Evolutionary conservation across 371 early-diverging fungal genomes (phyloP), one percentile per base, ranked within the genome.

Genomic region (Lichtheimia ramosa): DNA sequence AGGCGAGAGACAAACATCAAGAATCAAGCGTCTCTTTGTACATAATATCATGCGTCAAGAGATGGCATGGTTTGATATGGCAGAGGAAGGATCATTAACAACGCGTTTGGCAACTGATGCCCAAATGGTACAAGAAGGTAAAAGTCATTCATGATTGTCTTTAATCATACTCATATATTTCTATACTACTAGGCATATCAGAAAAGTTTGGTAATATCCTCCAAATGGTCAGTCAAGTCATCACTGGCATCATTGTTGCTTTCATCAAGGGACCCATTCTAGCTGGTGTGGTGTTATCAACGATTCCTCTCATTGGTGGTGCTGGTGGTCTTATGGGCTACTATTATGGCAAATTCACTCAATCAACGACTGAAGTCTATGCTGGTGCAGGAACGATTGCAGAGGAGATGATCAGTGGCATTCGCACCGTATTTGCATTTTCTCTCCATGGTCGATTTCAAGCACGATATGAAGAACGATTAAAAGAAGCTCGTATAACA

Each of bases 361-460:
- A 8, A 62, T 52, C 68, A 16, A 69, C 74, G 6, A 80, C 77
- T 61, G 60, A 55, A n/a, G 46, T 82, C 14, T 95, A 93, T 64
- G 92, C 91, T 7, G 61, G 63, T 15, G 92, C 95, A 12, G 92
- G 93, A 25, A 86, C 80, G 2, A 67, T 94, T 12, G 95, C 95
- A 5, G 88, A 92, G 59, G 92, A 96, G 63, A 89, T 84, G 0
- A 69, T 96, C 46, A 66, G 88, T 3, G 78, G 84, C 12, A 88
- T 95, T 57, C 82, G 92, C 34, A 95, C 95, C 3, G 88, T 93
- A 28, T 79, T 79, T 48, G 79, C 93, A 2, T 93, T 93, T 72
- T 85, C 83, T 61, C 86, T 82, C 10, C 88, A 92, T 67, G 66
- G 75, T 18, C 80, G 87, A n/a, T 83, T 88, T 58, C 61, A 76